Base-by-base conservation (phyloP, 352 stramenopile species). In the Peronospora destructor region DNA sequence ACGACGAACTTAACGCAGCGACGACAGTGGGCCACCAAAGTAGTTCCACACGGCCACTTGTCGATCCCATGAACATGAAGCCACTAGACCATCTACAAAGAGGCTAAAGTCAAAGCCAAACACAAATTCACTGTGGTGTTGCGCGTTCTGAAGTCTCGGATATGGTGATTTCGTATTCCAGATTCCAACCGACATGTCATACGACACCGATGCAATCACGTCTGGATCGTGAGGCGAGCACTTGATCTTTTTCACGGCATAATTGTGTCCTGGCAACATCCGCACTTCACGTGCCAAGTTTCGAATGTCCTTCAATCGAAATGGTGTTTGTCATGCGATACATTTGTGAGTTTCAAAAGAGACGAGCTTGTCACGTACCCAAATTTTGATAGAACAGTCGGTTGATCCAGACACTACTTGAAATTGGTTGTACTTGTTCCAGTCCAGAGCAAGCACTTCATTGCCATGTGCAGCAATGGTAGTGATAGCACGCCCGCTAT, bases 401-500 rank as follows among this genome's bases (percentile, higher is more conserved):
- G 82, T 78, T 6, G 84, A 94, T 21, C 85, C 87, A 0, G 85
- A 91, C 21, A 91, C 82, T 47, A 96, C 56, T 59, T 94, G 63
- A 36, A 87, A 89, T 42, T 88, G 73, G 41, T 94, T 93, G 70
- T 96, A 96, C 68, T 96, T 96, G 73, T 94, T 94, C 87, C 87
- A 96, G 64, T 96, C 87, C 35, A 92, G 68, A 17, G 79, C 66
- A 0, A 96, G 74, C 35, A 95, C 83, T 45, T 96, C 87, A 33
- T 85, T 85, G 37, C 62, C 56, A 57, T 93, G 83, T 12, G 79
- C 83, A 34, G 58, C 42, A 43, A 94, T 88, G 23, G 73, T 87
- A 1, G 62, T 68, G 21, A 84, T 47, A 0, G 75, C 83, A 0
- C 59, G 68, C 6, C 52, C 67, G 23, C 62, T 63, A 17, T 81